Percentiles rank a stretch among this genome's conserved stretches.
Conservation (phyloP, 441 rosid genomes). For the Gossypium gossypioides region DNA sequence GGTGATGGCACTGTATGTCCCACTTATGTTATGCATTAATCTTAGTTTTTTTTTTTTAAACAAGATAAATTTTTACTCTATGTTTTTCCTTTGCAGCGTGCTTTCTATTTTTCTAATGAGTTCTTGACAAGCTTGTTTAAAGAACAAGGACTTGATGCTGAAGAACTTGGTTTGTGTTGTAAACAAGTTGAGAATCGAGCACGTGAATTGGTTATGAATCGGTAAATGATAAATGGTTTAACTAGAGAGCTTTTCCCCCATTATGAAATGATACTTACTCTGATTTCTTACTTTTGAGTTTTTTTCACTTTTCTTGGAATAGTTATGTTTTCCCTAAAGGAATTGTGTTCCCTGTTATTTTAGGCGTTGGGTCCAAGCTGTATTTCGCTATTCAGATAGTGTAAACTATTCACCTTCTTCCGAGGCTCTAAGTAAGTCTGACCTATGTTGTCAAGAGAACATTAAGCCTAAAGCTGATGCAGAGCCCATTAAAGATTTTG, state of each 20-base stretch:
- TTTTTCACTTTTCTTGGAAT: background rate
- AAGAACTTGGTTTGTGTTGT: constrained; percentile 68
- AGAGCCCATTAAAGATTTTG: constrained; percentile 27
- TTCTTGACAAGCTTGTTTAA: constrained; percentile 56
- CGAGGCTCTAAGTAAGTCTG: constrained; percentile 20
- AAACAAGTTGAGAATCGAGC: constrained; percentile 92
- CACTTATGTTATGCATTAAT: constrained; percentile 7
- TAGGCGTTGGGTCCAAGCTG: constrained; percentile 93
- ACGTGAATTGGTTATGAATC: constrained; percentile 76
- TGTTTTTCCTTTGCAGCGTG: constrained; percentile 48
- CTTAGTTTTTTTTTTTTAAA: background rate
- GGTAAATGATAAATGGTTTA: constrained; percentile 27
- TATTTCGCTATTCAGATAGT: constrained; percentile 38
- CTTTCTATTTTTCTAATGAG: constrained; percentile 80
- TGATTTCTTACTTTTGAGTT: constrained; percentile 1
- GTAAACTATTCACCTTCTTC: constrained; percentile 13
- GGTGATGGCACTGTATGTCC: constrained; percentile 95
- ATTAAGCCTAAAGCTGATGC: constrained; percentile 16
- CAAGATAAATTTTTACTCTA: constrained; percentile 4
- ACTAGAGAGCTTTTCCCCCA: background rate
- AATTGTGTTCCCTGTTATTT: constrained; percentile 17
- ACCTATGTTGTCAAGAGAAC: constrained; percentile 22
- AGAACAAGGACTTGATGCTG: constrained; percentile 60
- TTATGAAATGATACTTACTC: background rate
- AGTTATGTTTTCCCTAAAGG: background rate